phyloP scores from a whole-genome alignment of 2,329 filamentous ascomycete genomes.

The Calonectria fujianensis region DNA sequence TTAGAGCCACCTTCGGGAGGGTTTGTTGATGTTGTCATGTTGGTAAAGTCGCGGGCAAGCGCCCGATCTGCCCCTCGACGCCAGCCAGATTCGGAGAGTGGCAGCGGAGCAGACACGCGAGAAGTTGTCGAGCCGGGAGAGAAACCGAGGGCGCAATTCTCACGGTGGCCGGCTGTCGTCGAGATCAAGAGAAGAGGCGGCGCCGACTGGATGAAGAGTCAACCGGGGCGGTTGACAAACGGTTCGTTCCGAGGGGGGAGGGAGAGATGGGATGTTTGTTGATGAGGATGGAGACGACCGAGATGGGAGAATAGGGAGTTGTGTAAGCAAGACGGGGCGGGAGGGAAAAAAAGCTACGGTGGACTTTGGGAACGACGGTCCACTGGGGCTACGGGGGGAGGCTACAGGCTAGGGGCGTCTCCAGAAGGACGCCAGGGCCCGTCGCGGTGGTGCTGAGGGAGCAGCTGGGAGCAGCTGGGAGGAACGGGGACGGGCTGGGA shows the following conservation, averaged over 20 bases:
- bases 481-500: constrained; percentile 14
- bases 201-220: constrained; percentile 45
- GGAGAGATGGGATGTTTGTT: constrained; percentile 47
- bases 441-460: constrained; percentile 35
- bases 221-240: constrained; percentile 45
- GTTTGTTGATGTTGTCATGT: constrained; percentile 59
- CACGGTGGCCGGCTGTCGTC: constrained; percentile 51
- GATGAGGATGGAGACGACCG: constrained; percentile 44
- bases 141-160: constrained; percentile 52
- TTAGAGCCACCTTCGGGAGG: constrained; percentile 54
- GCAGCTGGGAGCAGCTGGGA: constrained; percentile 38
- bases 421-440: constrained; percentile 34
- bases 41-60: constrained; percentile 61
- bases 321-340: constrained; percentile 57
- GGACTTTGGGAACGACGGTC: constrained; percentile 49
- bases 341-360: constrained; percentile 56
- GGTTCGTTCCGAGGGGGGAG: constrained; percentile 47
- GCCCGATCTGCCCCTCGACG: constrained; percentile 62
- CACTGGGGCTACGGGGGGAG: constrained; percentile 34
- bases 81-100: constrained; percentile 60
- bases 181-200: constrained; percentile 20
- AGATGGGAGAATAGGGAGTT: constrained; percentile 51
- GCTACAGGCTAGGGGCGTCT: constrained; percentile 36
- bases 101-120: constrained; percentile 43
- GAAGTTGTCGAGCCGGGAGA: constrained; percentile 38